Base-by-base conservation (phyloP, 2,329 filamentous ascomycete genomes). In the Talaromyces piceae region DNA sequence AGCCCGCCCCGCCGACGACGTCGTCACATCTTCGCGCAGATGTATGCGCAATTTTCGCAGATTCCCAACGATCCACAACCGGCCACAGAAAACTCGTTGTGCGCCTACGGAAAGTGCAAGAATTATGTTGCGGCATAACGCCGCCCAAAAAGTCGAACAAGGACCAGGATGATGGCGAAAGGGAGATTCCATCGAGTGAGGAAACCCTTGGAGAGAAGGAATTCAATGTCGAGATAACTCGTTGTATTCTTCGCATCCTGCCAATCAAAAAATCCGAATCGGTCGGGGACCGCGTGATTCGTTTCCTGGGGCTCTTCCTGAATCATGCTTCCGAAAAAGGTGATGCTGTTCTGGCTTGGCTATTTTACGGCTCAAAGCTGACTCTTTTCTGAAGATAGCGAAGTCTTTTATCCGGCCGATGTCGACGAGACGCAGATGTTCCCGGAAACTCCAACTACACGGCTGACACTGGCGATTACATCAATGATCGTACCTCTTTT, bases 1-100 rank as follows among this genome's bases (percentile, higher is more conserved):
- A 95, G 53, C 66, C 68, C 11, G 52, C 67, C 13, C 55, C 66
- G 22, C 69, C 70, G 26, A 62, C 67, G 50, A 61, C 65, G 22
- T 61, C 64, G 12, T 59, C 81, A 52, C 79, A 79, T 13, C 73
- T 96, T 58, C 86, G 91, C 61, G 79, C 77, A 30, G 86, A 87
- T 63, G 77, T 95, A 48, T 86, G 84, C 64, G 71, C 78, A 50
- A 78, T 89, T 45, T 91, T 91, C 63, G 78, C 79, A 57, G 87
- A 91, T 67, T 90, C 91, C 28, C 93, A 98, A 68, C 84, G 86
- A 60, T 94, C 88, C 1, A 94, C 87, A 0, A 89, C 91, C 1
- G 88, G 88, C 2, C 93, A 98, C 67, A 79, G 91, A 54, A 97
- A 97, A 66, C 79, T 95, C 0, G 86, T 87, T 3, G 87, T 96